Evolutionary conservation across 306 rosid genomes (phyloP), one percentile per base, ranked within the genome.

Genomic region (Prunus campanulata): DNA sequence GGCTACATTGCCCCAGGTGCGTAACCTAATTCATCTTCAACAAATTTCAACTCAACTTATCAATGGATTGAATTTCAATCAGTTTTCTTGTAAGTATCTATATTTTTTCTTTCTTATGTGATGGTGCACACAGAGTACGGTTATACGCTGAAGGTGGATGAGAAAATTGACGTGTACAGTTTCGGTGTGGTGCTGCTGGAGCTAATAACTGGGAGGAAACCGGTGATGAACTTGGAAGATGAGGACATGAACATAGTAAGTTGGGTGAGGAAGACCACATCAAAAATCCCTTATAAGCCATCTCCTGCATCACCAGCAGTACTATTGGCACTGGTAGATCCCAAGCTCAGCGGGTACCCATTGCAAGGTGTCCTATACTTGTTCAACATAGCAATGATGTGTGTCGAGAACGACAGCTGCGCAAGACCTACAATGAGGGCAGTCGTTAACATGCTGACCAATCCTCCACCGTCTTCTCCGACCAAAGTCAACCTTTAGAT

Each of bases 1-100:
- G 98, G 98, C 44, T 95, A 95, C 91, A 95, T 95, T 14, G 98
- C 98, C 15, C 98, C 98, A 78, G 98, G 98, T 90, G 48, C 72
- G 50, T 67, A 25, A 24, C 7, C 4, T 49, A 24, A 8, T 20
- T n/a, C 27, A 9, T n/a, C 13, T 9, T 56, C 9, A 39, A 39
- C 44, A 6, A 39, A 39, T 39, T 39, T 39, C 44, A 39, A 39
- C 44, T 39, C 44, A 39, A 39, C 0, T 39, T 6, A 39, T 39
- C 2, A 6, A 39, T 39, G 0, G 44, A 39, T 39, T 39, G 44
- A 39, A 39, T 39, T 39, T 7, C 44, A 39, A 39, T 6, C 9
- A 39, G 2, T 39, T 39, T 39, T 39, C 44, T 1, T 6, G 44
- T 39, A 6, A 39, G 35, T 7, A 6, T 18, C 0, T 66, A 8